Evolutionary conservation across 2,329 filamentous ascomycete genomes (phyloP), one percentile per base, ranked within the genome.

Genomic region (Microcyclosporella mali): DNA sequence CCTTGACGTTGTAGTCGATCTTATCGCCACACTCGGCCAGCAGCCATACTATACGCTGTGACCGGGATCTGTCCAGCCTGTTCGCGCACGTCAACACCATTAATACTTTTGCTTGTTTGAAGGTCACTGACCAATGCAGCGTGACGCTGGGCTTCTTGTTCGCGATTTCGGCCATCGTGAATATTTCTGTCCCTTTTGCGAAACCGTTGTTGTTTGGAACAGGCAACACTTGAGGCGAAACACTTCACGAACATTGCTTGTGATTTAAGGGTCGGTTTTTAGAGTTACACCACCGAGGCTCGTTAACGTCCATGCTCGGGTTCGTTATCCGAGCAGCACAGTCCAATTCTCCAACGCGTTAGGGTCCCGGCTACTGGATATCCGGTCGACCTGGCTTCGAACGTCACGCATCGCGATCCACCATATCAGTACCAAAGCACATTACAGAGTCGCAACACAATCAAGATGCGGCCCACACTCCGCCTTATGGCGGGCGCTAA

Each of bases 1-100:
- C 74, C 58, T 90, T 79, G 45, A 95, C 68, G 49, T 89, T 79
- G 66, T 94, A 95, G 19, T 82, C 75, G 27, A 94, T 65, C 9
- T 36, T 36, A 27, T 43, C 54, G 33, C 84, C 75, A 49, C 92
- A 80, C 65, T 90, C 87, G 62, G 92, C 85, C 33, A 94, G 77
- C 6, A 94, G 80, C 85, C 86, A 94, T 33, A 92, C 70, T 45
- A 90, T 84, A 49, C 86, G 81, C 65, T 94, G 86, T 10, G 85
- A 80, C 54, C 88, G 84, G 43, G 88, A 94, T 55, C 84, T 73
- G 56, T 90, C 78, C 47, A 94, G 82, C 88, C 88, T 94, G 53
- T 17, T n/a, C 14, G 3, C 10, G 16, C 16, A 6, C n/a, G 18
- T 16, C 21, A 25, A n/a, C 17, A 17, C 11, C 14, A 6, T 17